phyloP scores from a whole-genome alignment of 225 moss, liverwort and hornwort genomes.

The Neckera pumila region DNA sequence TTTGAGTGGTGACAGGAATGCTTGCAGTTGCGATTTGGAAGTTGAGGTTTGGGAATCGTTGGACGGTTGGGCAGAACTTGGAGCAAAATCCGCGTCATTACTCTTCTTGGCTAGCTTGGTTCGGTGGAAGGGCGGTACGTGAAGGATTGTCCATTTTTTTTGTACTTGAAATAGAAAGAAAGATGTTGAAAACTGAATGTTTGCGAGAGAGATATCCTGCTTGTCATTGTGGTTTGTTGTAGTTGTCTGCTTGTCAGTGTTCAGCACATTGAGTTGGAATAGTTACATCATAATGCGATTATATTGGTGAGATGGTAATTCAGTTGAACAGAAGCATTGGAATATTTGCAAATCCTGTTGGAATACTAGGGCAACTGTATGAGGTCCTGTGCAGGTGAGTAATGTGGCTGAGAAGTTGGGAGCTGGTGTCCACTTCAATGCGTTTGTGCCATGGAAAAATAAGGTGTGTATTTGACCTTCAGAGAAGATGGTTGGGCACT shows the following conservation, averaged over 20 bases:
- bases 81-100: conserved; percentile 85
- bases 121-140: conserved; percentile 76
- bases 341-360: not conserved
- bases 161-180: not conserved
- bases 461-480: conserved; percentile 39
- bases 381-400: conserved; percentile 51
- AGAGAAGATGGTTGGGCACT: not conserved
- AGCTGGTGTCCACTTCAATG: conserved; percentile 93
- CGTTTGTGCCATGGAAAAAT: conserved; percentile 83
- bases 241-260: not conserved
- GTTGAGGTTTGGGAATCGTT: not conserved
- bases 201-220: not conserved
- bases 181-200: not conserved
- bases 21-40: not conserved
- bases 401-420: conserved; percentile 76
- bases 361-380: not conserved
- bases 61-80: conserved; percentile 56
- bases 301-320: not conserved
- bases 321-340: not conserved
- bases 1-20: not conserved
- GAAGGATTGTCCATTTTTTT: not conserved
- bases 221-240: not conserved
- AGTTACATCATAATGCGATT: not conserved
- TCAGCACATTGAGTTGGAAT: not conserved
- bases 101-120: conserved; percentile 72